Base-by-base conservation (phyloP, 2,329 filamentous ascomycete genomes). In the Pseudocercospora cruenta region DNA sequence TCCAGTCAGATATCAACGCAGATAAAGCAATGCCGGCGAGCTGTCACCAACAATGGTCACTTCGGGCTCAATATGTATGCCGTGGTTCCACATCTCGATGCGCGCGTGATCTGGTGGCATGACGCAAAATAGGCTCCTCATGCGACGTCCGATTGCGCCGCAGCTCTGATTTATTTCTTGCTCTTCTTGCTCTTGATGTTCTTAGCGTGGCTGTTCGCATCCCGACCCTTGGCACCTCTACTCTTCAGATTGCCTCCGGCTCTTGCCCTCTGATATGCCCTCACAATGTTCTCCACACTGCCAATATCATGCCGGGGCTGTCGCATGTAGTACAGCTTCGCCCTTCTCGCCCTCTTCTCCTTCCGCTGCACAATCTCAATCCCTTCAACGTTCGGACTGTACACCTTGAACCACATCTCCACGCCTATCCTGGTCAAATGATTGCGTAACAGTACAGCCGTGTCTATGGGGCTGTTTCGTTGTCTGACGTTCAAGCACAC, bases 321-420 rank as follows among this genome's bases (percentile, higher is more conserved):
- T 79, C 94, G 87, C 91, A 99, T 91, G 80, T 94, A 98, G 75
- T 92, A 96, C 79, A 99, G 84, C 72, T 93, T 86, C 26, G 94
- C 94, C 75, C 95, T 88, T 78, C 94, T 90, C 71, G 93, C 92
- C 79, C 93, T 88, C 90, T 93, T 95, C 76, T 87, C 86, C 70
- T 88, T 86, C 74, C 94, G 85, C 87, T 96, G 92, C 79, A 98
- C 91, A 73, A 99, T 90, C 82, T 99, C 94, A 75, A 99, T 93
- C 70, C 92, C 92, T 77, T 91, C 88, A 33, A 98, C 90, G 76
- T 92, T 91, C 67, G 94, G 94, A 76, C 88, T 92, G 84, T 95
- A 98, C 66, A 98, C 85, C 85, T 99, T 99, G 81, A 91, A 93
- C 90, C 93, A 97, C 92, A 97, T 95, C 86, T 99, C 95, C 67